phyloP scores from a whole-genome alignment of 2,329 filamentous ascomycete species.

The Ceratocystiopsis brevicomis region DNA sequence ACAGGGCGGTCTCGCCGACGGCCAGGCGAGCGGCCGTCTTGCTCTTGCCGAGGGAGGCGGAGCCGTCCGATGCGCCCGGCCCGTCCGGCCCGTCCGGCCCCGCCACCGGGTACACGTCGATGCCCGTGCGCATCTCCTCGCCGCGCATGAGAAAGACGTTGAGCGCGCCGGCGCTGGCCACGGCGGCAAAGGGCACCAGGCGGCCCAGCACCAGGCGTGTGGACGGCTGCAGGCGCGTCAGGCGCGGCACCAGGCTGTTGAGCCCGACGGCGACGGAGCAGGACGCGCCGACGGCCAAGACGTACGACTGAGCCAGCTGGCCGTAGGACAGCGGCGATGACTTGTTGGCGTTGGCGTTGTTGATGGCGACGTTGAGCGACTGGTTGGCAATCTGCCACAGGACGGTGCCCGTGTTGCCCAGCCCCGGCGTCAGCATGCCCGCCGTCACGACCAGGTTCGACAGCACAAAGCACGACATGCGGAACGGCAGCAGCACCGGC shows the following conservation, averaged over 20 bases:
- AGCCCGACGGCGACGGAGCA: slow-evolving; percentile 87
- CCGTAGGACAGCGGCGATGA: slow-evolving; percentile 69
- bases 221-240: slow-evolving; percentile 56
- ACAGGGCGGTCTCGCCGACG: slow-evolving; percentile 81
- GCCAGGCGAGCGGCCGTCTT: slow-evolving; percentile 75
- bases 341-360: slow-evolving; percentile 95
- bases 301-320: slow-evolving; percentile 75
- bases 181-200: slow-evolving; percentile 91
- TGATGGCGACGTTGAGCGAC: slow-evolving; percentile 94
- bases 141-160: slow-evolving; percentile 97
- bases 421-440: slow-evolving; percentile 86
- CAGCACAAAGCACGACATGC: slow-evolving; percentile 90
- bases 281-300: slow-evolving; percentile 76
- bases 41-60: slow-evolving; percentile 62
- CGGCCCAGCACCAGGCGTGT: slow-evolving; percentile 61
- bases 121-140: slow-evolving; percentile 83
- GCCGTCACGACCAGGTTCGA: slow-evolving; percentile 89
- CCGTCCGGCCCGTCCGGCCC: neutral
- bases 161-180: slow-evolving; percentile 73
- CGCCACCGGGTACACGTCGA: slow-evolving; percentile 70
- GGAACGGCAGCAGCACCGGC: slow-evolving; percentile 82
- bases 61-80: no score
- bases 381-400: slow-evolving; percentile 95
- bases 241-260: slow-evolving; percentile 70
- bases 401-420: slow-evolving; percentile 67